Conservation (phyloP, 163 green algal species). For the Chloromonas sp. region DNA sequence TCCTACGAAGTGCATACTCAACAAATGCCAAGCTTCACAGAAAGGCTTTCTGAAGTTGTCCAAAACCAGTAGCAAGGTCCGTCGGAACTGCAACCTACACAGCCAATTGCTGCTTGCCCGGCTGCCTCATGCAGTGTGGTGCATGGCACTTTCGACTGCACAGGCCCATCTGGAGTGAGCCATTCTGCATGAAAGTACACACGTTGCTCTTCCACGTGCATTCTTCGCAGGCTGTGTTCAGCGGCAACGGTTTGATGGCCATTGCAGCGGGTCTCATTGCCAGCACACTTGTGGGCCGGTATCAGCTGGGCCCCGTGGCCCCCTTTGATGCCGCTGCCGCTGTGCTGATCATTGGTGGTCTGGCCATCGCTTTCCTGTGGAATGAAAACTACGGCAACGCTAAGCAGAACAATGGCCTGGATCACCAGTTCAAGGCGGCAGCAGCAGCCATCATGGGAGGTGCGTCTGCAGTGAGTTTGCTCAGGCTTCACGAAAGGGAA, state of each 20-base stretch:
- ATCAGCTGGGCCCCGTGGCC: conserved; percentile 75
- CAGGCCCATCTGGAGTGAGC: too few species aligned
- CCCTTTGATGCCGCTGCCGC: conserved; percentile 87
- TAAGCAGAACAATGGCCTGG: conserved; percentile 27
- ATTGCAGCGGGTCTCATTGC: conserved; percentile 79
- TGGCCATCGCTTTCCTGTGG: conserved; percentile 76
- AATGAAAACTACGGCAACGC: conserved; percentile 87
- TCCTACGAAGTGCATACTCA: neutral
- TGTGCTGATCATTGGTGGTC: conserved; percentile 67
- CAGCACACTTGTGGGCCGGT: conserved; percentile 76
- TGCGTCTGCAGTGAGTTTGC: conserved; percentile 1
- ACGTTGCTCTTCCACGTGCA: too few species aligned
- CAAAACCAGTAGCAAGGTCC: too few species aligned
- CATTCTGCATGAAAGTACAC: too few species aligned
- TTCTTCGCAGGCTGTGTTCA: conserved; percentile 68
- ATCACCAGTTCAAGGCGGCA: conserved; percentile 47
- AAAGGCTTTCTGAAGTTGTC: neutral
- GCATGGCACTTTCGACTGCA: too few species aligned
- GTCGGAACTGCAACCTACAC: neutral
- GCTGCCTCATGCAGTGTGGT: neutral
- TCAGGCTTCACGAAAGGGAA: too few species aligned
- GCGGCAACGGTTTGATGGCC: conserved; percentile 90
- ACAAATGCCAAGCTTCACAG: neutral
- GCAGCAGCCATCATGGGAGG: conserved; percentile 41
- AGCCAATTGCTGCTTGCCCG: neutral